Evolutionary conservation across 192 early-diverging fungal species (phyloP), one percentile per base, ranked within the genome.

Genomic region (Podila clonocystis): DNA sequence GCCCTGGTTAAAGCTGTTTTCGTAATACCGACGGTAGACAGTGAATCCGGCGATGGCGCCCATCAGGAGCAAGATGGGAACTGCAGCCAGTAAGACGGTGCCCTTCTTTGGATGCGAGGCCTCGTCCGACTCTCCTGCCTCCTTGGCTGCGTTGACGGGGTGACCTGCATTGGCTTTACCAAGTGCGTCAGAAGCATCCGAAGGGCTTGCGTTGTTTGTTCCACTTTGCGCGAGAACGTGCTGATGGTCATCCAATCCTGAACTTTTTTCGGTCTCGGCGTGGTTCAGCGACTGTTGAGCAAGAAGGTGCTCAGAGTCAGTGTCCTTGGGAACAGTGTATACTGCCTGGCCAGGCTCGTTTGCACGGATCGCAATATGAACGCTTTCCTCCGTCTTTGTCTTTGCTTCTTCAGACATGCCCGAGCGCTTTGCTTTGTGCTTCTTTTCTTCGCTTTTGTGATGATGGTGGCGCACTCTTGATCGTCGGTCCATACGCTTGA

Each of bases 1-100:
- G 24, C 62, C 63, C 62, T 50, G 67, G 31, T 75, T 69, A 9
- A 75, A 58, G 11, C 63, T 67, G n/a, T 77, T 77, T 19, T 77
- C 74, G 1, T 70, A 55, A 33, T 66, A 77, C 30, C 74, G 62
- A 28, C 74, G 67, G 41, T 77, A 77, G 19, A 62, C 63, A 2
- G 74, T 77, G 28, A 77, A 77, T 5, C 74, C 74, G 8, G 68
- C 74, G 62, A 77, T 62, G 15, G 74, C 74, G 15, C 67, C 74
- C 74, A 77, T 77, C 12, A 77, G 33, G 9, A 77, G 58, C 22
- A 77, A 22, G 24, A 77, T 77, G 8, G 74, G 74, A 17, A 70
- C 63, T 3, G 68, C 67, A 0, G 74, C 68, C 49, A 77, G 29
- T 33, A 70, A n/a, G 12, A 70, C 63, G 1, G 68, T 65, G 0